A percentile compares a stretch with the other conserved stretches of the same genome.
These are phyloP conservation scores for Dillenia suffruticosa DNA, from an alignment of 164 flowering plant genomes.

Conservation along the genomic window DNA sequence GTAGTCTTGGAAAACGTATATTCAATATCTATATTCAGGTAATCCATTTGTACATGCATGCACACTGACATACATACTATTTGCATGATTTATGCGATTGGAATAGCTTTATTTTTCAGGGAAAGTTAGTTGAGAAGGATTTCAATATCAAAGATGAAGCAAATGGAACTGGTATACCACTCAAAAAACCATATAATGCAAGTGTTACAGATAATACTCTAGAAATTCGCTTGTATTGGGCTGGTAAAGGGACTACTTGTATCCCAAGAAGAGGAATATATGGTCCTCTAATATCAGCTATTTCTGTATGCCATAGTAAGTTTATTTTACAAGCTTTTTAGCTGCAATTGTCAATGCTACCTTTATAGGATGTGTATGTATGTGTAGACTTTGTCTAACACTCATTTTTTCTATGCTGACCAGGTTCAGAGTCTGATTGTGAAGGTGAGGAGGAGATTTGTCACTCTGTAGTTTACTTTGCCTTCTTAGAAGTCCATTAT, in stretches of 20 bases:
- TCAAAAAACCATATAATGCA: slow-evolving; percentile 16
- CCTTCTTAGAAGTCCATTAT: too few relatives aligned
- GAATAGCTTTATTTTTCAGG: slow-evolving; percentile 16
- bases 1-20: slow-evolving; percentile 26
- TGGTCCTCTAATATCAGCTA: slow-evolving; percentile 54
- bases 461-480: too few relatives aligned
- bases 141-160: slow-evolving; percentile 37
- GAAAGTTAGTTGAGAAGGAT: slow-evolving; percentile 26
- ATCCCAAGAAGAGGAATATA: slow-evolving; percentile 38
- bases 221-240: slow-evolving; percentile 41
- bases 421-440: too few relatives aligned
- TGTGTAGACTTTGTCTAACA: too few relatives aligned
- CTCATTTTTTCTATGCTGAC: too few relatives aligned
- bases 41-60: too few relatives aligned
- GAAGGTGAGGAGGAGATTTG: too few relatives aligned
- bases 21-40: slow-evolving; percentile 26
- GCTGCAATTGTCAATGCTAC: neutral
- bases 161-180: slow-evolving; percentile 22
- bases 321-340: neutral
- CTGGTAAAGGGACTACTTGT: slow-evolving; percentile 40
- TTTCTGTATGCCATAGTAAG: slow-evolving; percentile 30
- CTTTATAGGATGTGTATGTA: too few relatives aligned
- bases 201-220: slow-evolving; percentile 25
- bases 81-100: neutral
- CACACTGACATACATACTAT: neutral